Base-by-base conservation (phyloP, 2,329 filamentous ascomycete genomes). In the Gremmenia infestans region DNA sequence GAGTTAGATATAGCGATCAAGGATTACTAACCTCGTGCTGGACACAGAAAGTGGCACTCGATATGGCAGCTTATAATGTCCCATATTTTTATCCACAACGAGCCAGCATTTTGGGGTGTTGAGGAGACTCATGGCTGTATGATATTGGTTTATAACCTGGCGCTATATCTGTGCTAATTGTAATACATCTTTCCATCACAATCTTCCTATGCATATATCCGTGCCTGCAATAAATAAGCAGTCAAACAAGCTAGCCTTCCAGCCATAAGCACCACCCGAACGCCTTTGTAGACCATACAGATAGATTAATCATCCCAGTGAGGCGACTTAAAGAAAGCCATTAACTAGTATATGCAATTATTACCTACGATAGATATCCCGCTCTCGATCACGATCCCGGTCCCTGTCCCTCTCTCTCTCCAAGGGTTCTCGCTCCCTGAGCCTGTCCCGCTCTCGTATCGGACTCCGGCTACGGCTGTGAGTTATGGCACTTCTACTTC, bases 391-490 rank as follows among this genome's bases (percentile, higher is more conserved):
- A 19, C 52, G 23, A 42, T 35, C 32, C 19, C 39, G 23, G 32
- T 56, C 50, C 15, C 56, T 50, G 12, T 60, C 58, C 12, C 59
- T 43, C 25, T 61, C 57, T 25, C 59, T 56, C 7, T 60, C 59
- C 14, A 60, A 40, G 14, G 57, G 52, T 36, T 62, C 59, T 12
- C 61, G 48, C 28, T 80, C 78, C 19, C 74, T 66, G 23, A 72
- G 70, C 51, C 75, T 68, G 17, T 77, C 74, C 25, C 67, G 58
- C 4, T 70, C 69, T 50, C 70, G 52, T 40, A 67, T 60, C 15
- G 72, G 76, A 23, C 74, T 77, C 42, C 76, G 72, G 59, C 76
- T 78, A 40, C 75, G 70, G 53, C 74, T 76, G n/a, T 72, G 69
- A n/a, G 74, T 77, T 45, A 23, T 23, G 7, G 42, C 72, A 11